Percentiles rank a stretch among this genome's conserved stretches.
Conservation (phyloP, 108 stramenopile species). For the Nannochloropsis gaditana region DNA sequence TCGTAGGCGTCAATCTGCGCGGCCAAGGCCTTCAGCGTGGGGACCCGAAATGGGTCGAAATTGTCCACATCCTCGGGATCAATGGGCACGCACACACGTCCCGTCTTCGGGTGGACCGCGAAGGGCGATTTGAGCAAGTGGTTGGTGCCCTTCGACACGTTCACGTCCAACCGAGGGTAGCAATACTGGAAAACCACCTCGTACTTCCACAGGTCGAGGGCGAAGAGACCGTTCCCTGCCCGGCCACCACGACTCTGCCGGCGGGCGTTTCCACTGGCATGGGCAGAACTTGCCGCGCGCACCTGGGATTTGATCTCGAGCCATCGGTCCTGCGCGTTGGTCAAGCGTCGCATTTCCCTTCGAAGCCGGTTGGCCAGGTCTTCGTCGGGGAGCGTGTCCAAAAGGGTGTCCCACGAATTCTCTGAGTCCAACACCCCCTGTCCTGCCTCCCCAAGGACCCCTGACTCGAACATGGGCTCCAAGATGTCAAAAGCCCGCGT, state of each 20-base stretch:
- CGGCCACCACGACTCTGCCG: conserved; percentile 2
- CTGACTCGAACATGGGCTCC: conserved; percentile 84
- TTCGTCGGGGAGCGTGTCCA: conserved; percentile 72
- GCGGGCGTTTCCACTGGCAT: background rate
- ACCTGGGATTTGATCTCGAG: background rate
- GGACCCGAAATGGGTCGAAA: conserved; percentile 61
- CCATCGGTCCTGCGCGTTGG: background rate
- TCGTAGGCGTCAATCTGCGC: conserved; percentile 43
- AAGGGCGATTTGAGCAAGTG: conserved; percentile 99
- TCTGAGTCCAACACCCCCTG: conserved; percentile 53
- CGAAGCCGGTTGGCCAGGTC: conserved; percentile 40
- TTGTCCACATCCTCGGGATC: conserved; percentile 42
- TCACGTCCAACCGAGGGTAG: conserved; percentile 97
- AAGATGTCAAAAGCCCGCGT: conserved; percentile 70
- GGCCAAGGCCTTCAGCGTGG: conserved; percentile 47
- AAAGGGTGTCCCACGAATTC: conserved; percentile 65
- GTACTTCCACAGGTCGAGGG: conserved; percentile 77
- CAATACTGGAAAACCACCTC: conserved; percentile 82
- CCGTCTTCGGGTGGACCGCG: conserved; percentile 94
- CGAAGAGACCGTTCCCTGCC: conserved; percentile 1
- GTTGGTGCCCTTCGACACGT: conserved; percentile 96
- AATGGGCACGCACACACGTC: conserved; percentile 97
- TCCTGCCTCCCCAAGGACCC: conserved; percentile 58
- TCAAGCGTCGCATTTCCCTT: conserved; percentile 22
- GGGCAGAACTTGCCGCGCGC: background rate